A percentile compares a stretch with the other conserved stretches of the same genome.
These are phyloP conservation scores for Parmelia sp. DNA, from an alignment of 495 filamentous ascomycete genomes.

Conservation along the genomic window DNA sequence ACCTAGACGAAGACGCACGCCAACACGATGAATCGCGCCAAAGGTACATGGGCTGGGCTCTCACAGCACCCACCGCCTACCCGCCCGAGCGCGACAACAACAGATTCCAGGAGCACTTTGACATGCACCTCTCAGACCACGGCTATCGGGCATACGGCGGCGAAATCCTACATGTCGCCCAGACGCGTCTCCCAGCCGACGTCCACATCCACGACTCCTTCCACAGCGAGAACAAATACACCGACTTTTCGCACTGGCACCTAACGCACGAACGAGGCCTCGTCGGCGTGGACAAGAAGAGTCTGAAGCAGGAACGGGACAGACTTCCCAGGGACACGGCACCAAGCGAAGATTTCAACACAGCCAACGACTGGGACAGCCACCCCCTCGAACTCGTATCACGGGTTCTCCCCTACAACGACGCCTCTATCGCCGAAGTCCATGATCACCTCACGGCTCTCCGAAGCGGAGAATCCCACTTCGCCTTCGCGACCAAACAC, in stretches of 20 bases:
- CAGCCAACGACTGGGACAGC: slow-evolving; percentile 22
- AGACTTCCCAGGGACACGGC: background rate
- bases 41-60: slow-evolving; percentile 26
- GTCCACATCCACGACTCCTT: slow-evolving; percentile 13
- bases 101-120: slow-evolving; percentile 1
- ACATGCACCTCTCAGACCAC: background rate
- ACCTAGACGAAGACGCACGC: background rate
- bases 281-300: slow-evolving; percentile 4
- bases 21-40: slow-evolving; percentile 5
- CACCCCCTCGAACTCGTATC: slow-evolving; percentile 27
- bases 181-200: background rate
- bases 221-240: slow-evolving; percentile 9
- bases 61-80: slow-evolving; percentile 17
- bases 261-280: slow-evolving; percentile 17
- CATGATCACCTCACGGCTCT: slow-evolving; percentile 11
- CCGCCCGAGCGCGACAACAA: background rate
- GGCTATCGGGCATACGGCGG: slow-evolving; percentile 25
- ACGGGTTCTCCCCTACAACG: slow-evolving; percentile 9
- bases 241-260: slow-evolving; percentile 22
- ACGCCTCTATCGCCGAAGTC: slow-evolving; percentile 17
- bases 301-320: background rate
- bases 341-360: background rate
- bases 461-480: background rate
- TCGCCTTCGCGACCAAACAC: slow-evolving; percentile 8
- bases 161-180: slow-evolving; percentile 20